These are phyloP conservation scores for Diaporthe longicolla DNA, from an alignment of 2,329 filamentous ascomycete genomes.

Conservation along the genomic window DNA sequence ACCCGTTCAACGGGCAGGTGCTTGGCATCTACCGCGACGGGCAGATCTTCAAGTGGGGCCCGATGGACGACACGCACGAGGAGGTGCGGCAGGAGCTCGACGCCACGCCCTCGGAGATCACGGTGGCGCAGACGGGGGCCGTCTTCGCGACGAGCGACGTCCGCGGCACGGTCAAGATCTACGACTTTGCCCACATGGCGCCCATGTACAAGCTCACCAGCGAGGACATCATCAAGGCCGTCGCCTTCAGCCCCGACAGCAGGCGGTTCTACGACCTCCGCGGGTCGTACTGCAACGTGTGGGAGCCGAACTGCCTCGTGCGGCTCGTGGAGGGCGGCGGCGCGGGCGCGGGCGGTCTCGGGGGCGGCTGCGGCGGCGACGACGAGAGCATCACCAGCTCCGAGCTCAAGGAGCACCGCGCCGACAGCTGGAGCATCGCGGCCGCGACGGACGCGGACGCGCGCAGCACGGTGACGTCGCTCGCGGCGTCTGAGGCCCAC, in stretches of 20 bases:
- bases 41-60: conserved; percentile 48
- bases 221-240: conserved; percentile 40
- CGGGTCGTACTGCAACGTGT: conserved; percentile 45
- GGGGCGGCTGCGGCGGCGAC: not conserved
- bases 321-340: conserved; percentile 38
- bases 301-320: conserved; percentile 46
- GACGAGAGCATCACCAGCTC: conserved; percentile 28
- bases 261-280: conserved; percentile 45
- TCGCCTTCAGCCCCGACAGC: conserved; percentile 44
- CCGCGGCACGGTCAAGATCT: conserved; percentile 44
- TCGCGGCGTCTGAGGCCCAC: conserved; percentile 39
- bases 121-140: conserved; percentile 41
- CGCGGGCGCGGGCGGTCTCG: not conserved
- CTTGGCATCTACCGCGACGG: conserved; percentile 46
- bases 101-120: conserved; percentile 27
- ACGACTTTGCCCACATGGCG: conserved; percentile 43
- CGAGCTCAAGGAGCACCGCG: conserved; percentile 17
- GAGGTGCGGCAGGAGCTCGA: conserved; percentile 42
- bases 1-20: conserved; percentile 44
- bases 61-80: conserved; percentile 44
- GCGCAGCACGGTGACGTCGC: conserved; percentile 33
- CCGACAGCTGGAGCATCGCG: conserved; percentile 13
- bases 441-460: conserved; percentile 30
- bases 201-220: conserved; percentile 45
- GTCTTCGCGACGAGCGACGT: conserved; percentile 44